Percentiles rank a stretch among this genome's conserved stretches.
phyloP scores from a whole-genome alignment of 805 yeast species.

The Candida stauntonica region DNA sequence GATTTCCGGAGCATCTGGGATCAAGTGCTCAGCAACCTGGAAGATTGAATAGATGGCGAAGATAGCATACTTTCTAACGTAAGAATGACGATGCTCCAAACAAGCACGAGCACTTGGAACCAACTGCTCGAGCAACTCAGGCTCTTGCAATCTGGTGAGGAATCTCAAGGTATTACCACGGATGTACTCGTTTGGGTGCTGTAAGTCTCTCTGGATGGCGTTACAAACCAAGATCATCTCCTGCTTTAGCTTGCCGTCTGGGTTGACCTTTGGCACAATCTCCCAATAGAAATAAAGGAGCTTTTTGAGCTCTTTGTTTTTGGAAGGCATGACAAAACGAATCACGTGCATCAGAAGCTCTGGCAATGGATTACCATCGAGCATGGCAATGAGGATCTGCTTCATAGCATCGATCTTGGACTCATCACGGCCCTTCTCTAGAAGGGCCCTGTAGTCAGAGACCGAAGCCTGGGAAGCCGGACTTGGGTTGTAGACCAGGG shows the following conservation, averaged over 20 bases:
- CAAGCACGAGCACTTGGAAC: conserved; percentile 90
- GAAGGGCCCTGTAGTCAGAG: conserved; percentile 66
- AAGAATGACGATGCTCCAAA: conserved; percentile 94
- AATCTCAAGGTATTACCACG: conserved; percentile 94
- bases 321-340: conserved; percentile 96
- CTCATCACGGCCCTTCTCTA: conserved; percentile 89
- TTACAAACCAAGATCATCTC: conserved; percentile 99
- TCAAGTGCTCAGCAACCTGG: conserved; percentile 76
- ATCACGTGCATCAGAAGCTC: conserved; percentile 94
- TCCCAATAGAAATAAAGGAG: conserved; percentile 96
- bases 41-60: conserved; percentile 83
- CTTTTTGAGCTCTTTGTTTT: conserved; percentile 85
- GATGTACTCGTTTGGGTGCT: conserved; percentile 96
- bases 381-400: conserved; percentile 75
- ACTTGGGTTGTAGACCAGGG: conserved; percentile 74
- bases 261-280: conserved; percentile 87
- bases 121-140: conserved; percentile 91
- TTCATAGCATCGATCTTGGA: conserved; percentile 88
- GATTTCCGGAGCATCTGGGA: conserved; percentile 94
- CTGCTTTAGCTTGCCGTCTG: conserved; percentile 88
- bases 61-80: conserved; percentile 95
- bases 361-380: conserved; percentile 91
- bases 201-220: conserved; percentile 94
- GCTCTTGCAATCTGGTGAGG: conserved; percentile 84
- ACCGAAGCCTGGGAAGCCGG: conserved; percentile 55